Conservation (phyloP, 768 basidiomycete genomes). For the Auricularia sp. region DNA sequence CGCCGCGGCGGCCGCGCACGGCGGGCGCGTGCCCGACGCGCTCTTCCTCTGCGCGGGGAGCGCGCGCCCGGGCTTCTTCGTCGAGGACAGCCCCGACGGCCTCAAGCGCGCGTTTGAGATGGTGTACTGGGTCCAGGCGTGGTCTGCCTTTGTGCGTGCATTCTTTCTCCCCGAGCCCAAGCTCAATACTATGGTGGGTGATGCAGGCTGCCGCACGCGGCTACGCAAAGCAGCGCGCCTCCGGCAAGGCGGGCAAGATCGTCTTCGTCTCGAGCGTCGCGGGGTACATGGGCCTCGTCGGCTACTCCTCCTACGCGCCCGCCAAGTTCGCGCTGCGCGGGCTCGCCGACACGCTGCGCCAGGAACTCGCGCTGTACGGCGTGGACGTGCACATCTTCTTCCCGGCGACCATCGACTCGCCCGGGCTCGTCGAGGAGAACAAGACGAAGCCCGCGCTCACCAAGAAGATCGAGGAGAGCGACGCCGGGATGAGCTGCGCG, state of each 20-base stretch:
- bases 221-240: slow-evolving; percentile 46
- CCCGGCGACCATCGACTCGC: slow-evolving; percentile 70
- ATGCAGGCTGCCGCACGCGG: slow-evolving; percentile 54
- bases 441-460: slow-evolving; percentile 67
- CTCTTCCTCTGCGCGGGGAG: slow-evolving; percentile 74
- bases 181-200: background rate
- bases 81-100: slow-evolving; percentile 55
- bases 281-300: slow-evolving; percentile 65
- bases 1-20: slow-evolving; percentile 44
- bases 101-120: slow-evolving; percentile 48
- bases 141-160: slow-evolving; percentile 38
- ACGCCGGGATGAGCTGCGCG: slow-evolving; percentile 54
- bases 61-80: slow-evolving; percentile 60
- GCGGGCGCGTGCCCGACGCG: slow-evolving; percentile 58
- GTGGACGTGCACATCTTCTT: slow-evolving; percentile 75
- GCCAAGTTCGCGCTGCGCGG: slow-evolving; percentile 81
- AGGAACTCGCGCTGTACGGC: slow-evolving; percentile 68
- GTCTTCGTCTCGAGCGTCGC: slow-evolving; percentile 67
- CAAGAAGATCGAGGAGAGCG: slow-evolving; percentile 65
- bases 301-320: slow-evolving; percentile 72
- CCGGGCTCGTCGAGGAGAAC: slow-evolving; percentile 70
- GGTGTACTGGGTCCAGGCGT: slow-evolving; percentile 48
- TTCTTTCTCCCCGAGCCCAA: background rate
- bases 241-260: slow-evolving; percentile 66
- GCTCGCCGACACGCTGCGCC: slow-evolving; percentile 73